Evolutionary conservation across 2,329 filamentous ascomycete genomes (phyloP).

Genomic region (Ophiostoma ulmi): DNA sequence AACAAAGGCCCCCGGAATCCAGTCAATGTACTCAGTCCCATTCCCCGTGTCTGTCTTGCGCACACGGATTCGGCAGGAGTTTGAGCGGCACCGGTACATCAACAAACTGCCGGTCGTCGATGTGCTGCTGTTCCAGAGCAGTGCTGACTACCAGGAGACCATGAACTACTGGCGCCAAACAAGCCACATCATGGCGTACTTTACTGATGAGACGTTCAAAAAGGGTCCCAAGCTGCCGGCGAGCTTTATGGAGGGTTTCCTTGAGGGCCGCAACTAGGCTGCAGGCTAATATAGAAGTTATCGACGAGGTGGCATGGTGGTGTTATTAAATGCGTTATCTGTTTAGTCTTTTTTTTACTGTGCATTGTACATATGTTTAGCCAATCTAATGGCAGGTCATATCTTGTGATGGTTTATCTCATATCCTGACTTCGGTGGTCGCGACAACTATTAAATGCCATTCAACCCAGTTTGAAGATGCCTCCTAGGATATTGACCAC

Average conservation of each 20-base stretch:
- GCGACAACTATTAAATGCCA: not conserved
- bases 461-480: not conserved
- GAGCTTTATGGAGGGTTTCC: slow-evolving; percentile 89
- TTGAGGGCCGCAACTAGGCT: slow-evolving; percentile 57
- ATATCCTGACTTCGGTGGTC: not conserved
- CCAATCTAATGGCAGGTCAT: not conserved
- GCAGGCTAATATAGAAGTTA: not conserved
- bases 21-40: slow-evolving; percentile 92
- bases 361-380: slow-evolving; percentile 6
- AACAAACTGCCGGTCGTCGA: slow-evolving; percentile 84
- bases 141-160: slow-evolving; percentile 95
- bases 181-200: slow-evolving; percentile 94
- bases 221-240: slow-evolving; percentile 72
- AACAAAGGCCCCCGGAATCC: slow-evolving; percentile 82
- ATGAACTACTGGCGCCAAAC: slow-evolving; percentile 99
- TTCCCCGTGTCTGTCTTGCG: slow-evolving; percentile 82
- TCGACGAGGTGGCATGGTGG: slow-evolving; percentile 1
- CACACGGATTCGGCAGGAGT: slow-evolving; percentile 92
- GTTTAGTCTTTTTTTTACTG: slow-evolving; percentile 1
- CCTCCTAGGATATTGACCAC: too few relatives aligned
- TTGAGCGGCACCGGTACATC: slow-evolving; percentile 91
- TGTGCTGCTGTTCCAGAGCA: slow-evolving; percentile 82
- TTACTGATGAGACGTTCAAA: slow-evolving; percentile 75
- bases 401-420: not conserved
- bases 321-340: not conserved